Conservation (phyloP, 129 eudicot genomes). For the Silybum marianum region DNA sequence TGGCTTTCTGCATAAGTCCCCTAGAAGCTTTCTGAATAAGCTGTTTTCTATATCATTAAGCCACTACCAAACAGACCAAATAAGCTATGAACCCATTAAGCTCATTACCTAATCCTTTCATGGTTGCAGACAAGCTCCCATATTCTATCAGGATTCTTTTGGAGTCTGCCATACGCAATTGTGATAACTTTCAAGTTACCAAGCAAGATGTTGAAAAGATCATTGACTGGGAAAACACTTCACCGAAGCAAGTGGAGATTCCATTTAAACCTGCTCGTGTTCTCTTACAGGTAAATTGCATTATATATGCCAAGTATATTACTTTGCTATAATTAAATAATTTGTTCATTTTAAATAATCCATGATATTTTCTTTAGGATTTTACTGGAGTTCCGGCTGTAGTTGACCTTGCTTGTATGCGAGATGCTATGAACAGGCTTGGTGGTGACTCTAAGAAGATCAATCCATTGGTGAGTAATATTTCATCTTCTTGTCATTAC, state of each 20-base stretch:
- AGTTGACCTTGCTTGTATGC: slow-evolving; percentile 98
- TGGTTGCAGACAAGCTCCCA: slow-evolving; percentile 80
- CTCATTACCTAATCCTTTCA: neutral
- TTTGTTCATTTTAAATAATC: neutral
- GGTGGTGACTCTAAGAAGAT: slow-evolving; percentile 91
- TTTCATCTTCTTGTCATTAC: neutral
- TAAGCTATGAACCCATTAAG: no score
- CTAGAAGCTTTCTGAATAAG: no score
- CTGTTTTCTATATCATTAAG: no score
- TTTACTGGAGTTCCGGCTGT: slow-evolving; percentile 99
- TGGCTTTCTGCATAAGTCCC: no score
- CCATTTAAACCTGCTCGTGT: slow-evolving; percentile 99
- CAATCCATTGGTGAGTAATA: slow-evolving; percentile 74
- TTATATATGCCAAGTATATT: neutral
- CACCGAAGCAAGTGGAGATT: slow-evolving; percentile 98
- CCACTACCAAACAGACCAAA: no score
- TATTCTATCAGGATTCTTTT: slow-evolving; percentile 87
- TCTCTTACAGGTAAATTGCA: slow-evolving; percentile 69
- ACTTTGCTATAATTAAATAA: neutral
- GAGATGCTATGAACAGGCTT: slow-evolving; percentile 94
- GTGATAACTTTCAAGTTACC: slow-evolving; percentile 95
- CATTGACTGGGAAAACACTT: slow-evolving; percentile 92
- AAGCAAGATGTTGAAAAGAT: slow-evolving; percentile 94
- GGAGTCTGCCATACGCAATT: slow-evolving; percentile 96
- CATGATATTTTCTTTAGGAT: slow-evolving; percentile 47